Evolutionary conservation across 768 basidiomycete species (phyloP), one percentile per base, ranked within the genome.

Genomic region (Suillus weaverae): DNA sequence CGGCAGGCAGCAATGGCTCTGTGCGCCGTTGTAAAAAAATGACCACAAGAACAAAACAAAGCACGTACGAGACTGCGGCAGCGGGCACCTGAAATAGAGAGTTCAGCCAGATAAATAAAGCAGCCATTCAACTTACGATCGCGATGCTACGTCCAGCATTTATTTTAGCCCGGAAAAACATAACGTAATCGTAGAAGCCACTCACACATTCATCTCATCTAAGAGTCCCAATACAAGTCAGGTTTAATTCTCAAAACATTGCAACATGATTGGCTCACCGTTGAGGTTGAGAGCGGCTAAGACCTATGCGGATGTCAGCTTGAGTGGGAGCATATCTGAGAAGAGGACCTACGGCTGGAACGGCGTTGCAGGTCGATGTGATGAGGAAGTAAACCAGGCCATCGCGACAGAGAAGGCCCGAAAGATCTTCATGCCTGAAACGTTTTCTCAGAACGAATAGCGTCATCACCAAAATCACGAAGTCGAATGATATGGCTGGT

Each of bases 351-450:
- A 89, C 88, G 26, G 90, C 90, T 41, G 89, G 89, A 60, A 89
- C 79, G 64, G 84, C 83, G 67, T 90, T 91, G 61, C 83, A 87
- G 18, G 84, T 79, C 66, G 89, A 90, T 1, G 89, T 84, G 46
- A 89, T 77, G 33, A 89, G 64, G 70, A 90, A 90, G 71, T 87
- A 90, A 7, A 89, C 84, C 53, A 92, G 77, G 22, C 90, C 90
- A 69, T 91, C 89, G n/a, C 84, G 81, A 76, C 90, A 89, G 60
- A 92, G 83, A 55, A 92, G 74, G 68, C 83, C 81, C 83, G 89
- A 89, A n/a, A 91, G 79, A 65, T 82, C 85, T 5, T 85, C 87
- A 68, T 84, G 84, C 46, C 81, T 80, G 32, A 69, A 70, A 60
- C 66, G 70, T 65, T 78, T 79, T 53, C 83, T 77, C 35, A 90